Evolutionary conservation across 192 early-diverging fungal species (phyloP).

Genomic region (Umbelopsis isabellina): DNA sequence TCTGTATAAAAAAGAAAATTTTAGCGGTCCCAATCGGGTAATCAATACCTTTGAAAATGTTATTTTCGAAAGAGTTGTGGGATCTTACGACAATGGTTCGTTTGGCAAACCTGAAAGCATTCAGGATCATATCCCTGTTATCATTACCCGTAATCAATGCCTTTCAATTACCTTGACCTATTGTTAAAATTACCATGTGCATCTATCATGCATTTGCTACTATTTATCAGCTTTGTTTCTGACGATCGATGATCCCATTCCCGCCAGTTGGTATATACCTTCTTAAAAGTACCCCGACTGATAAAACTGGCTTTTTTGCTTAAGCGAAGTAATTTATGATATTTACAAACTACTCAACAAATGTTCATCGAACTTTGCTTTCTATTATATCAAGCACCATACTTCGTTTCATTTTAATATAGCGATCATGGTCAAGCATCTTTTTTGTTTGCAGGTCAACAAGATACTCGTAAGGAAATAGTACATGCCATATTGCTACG

Average conservation of each 20-base stretch:
- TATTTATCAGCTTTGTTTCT: no score
- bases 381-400: not conserved
- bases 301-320: no score
- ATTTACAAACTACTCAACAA: not conserved
- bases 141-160: no score
- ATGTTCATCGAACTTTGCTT: not conserved
- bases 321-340: no score
- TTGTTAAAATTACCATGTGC: no score
- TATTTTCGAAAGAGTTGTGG: conserved; percentile 9
- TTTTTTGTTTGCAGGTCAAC: not conserved
- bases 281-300: no score
- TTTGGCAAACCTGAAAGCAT: no score
- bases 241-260: no score
- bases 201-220: no score
- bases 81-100: not conserved
- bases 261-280: no score
- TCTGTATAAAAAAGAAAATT: not conserved
- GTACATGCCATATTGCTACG: not conserved
- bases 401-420: not conserved
- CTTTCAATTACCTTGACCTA: no score
- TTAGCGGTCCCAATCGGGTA: not conserved
- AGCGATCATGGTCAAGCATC: not conserved
- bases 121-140: no score
- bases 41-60: not conserved
- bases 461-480: not conserved